Percentiles rank a stretch among this genome's conserved stretches.
These are phyloP conservation scores for Mycena vulgaris DNA, from an alignment of 768 basidiomycete species.

Conservation along the genomic window DNA sequence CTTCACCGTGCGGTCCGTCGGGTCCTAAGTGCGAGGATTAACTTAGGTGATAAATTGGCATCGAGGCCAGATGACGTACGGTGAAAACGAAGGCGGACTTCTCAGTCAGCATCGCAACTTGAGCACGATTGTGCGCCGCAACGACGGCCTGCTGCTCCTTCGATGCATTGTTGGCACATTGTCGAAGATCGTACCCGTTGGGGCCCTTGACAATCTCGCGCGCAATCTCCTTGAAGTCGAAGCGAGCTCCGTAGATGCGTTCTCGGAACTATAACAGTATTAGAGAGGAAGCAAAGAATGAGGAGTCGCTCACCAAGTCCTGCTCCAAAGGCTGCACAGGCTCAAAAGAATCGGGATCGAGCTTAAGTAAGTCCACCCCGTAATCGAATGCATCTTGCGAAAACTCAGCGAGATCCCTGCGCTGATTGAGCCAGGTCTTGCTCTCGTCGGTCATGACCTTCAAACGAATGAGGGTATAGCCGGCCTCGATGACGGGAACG, in stretches of 20 bases:
- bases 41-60: not conserved
- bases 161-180: not conserved
- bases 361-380: not conserved
- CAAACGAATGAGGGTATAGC: not conserved
- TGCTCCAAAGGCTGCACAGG: slow-evolving; percentile 6
- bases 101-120: not conserved
- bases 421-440: slow-evolving; percentile 5
- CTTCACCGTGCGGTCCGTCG: not conserved
- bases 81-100: slow-evolving; percentile 11
- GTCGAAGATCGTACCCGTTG: not conserved
- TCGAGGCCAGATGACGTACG: not conserved
- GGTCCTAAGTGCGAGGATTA: not conserved
- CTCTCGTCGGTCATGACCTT: not conserved
- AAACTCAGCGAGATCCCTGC: not conserved
- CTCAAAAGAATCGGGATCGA: not conserved
- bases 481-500: not conserved
- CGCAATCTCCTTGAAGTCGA: not conserved
- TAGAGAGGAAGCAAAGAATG: not conserved
- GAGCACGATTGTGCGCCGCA: not conserved
- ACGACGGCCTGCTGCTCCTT: slow-evolving; percentile 6
- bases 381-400: slow-evolving; percentile 1
- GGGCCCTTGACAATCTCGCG: slow-evolving; percentile 8
- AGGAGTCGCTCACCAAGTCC: slow-evolving; percentile 8
- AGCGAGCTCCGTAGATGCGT: slow-evolving; percentile 2
- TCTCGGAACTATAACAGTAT: not conserved